phyloP scores from a whole-genome alignment of 1,284 basidiomycete genomes.

The Tilletia horrida region DNA sequence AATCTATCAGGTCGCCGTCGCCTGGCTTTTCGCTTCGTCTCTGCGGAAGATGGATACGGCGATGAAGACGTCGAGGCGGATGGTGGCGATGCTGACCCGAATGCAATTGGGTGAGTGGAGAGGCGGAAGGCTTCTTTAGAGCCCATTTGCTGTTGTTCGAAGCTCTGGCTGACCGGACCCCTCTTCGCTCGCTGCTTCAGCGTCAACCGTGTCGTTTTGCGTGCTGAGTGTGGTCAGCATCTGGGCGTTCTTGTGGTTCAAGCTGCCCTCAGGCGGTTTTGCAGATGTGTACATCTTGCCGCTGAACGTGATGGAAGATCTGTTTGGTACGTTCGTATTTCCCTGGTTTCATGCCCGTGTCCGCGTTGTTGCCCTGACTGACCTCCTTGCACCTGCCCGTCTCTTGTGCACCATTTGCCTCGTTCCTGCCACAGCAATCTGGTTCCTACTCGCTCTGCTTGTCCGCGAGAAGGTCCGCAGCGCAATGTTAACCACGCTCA shows the following conservation, averaged over 20 bases:
- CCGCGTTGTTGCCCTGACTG: neutral
- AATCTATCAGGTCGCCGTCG: neutral
- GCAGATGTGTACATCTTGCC: constrained; percentile 10
- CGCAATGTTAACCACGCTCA: neutral
- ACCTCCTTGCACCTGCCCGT: too few relatives aligned
- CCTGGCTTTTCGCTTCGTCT: neutral
- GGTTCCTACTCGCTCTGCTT: constrained; percentile 6
- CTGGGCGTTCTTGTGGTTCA: neutral
- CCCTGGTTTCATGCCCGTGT: neutral
- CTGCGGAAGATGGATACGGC: constrained; percentile 8
- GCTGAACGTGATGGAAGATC: constrained; percentile 11
- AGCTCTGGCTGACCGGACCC: neutral
- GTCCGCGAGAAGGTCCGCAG: constrained; percentile 3
- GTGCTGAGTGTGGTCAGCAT: constrained; percentile 13
- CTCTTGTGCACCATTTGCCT: neutral
- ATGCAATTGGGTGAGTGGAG: neutral
- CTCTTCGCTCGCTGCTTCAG: neutral
- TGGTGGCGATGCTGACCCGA: neutral
- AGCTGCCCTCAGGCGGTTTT: neutral
- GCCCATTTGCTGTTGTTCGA: neutral
- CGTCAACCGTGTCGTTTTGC: neutral
- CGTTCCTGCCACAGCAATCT: constrained; percentile 11
- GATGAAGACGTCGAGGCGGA: neutral
- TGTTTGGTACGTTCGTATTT: neutral
- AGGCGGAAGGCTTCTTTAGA: neutral